Evolutionary conservation across 148 eudicot species (phyloP), one percentile per base, ranked within the genome.

Genomic region (Linanthus parryae): DNA sequence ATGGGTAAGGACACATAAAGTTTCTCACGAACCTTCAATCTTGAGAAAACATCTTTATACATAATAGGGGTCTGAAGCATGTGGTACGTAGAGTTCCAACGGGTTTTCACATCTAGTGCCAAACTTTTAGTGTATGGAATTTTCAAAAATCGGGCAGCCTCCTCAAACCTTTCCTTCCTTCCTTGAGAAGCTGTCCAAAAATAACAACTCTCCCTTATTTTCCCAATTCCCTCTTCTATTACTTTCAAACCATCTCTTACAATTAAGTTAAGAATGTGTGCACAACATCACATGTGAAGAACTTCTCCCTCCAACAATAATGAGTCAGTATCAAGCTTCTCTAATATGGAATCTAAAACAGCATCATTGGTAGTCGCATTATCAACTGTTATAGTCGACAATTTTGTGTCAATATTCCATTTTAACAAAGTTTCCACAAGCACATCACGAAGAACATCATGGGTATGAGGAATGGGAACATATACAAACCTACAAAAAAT

Each of bases 231-330:
- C 6, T 34, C 33, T 9, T 26, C 23, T 17, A 61, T 44, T 11
- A 61, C 44, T 6, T 50, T 36, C 46, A 68, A 50, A 4, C 70
- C 73, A 43, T 73, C 74, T 52, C 64, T 22, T 11, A 59, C 66
- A 44, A 67, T 57, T 5, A 72, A 48, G 44, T 62, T 57, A 19
- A 70, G 2, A 34, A 55, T 54, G 23, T 51, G 76, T 15, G 62
- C 56, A 44, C 33, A 15, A 48, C 75, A 71, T 9, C 43, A 23
- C 46, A 66, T 25, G 29, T 46, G 59, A 0, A 61, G 25, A 11
- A 62, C 29, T 5, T 20, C 23, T 18, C 59, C 66, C 17, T 9
- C 19, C 28, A 61, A 42, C 7, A 19, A 4, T 3, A 66, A 7
- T 13, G 17, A 17, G 17, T 6, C 5, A 4, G 9, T 9, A 43